Conservation (phyloP, 169 alveolate species). For the Eimeria necatrix region DNA sequence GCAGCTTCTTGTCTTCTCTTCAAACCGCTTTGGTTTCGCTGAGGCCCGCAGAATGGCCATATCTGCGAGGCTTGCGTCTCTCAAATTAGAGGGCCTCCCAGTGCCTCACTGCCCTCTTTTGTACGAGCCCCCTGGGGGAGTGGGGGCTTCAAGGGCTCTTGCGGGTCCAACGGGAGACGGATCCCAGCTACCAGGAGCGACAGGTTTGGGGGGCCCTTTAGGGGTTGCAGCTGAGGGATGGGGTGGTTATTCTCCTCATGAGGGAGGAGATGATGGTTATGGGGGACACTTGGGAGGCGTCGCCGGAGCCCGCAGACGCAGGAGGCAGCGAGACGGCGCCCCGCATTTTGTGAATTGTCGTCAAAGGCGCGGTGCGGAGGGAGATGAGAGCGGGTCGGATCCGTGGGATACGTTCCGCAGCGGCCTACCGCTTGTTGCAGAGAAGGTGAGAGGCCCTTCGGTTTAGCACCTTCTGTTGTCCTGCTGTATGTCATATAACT, state of each 20-base stretch:
- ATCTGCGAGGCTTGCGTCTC: conserved; percentile 63
- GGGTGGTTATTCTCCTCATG: conserved; percentile 57
- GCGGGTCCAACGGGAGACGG: neutral
- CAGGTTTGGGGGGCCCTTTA: neutral
- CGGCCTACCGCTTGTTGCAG: conserved; percentile 33
- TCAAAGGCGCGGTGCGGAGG: conserved; percentile 11
- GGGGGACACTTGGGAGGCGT: neutral
- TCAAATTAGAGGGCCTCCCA: conserved; percentile 54
- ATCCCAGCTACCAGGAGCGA: neutral
- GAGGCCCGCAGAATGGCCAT: conserved; percentile 75
- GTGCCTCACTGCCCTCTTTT: conserved; percentile 52
- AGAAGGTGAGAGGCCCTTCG: conserved; percentile 15
- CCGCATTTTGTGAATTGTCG: conserved; percentile 14
- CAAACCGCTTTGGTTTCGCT: conserved; percentile 74
- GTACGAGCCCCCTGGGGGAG: conserved; percentile 30
- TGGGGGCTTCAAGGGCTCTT: conserved; percentile 20
- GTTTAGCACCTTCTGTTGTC: neutral
- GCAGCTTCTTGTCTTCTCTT: conserved; percentile 78
- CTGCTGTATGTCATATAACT: neutral
- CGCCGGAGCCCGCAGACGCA: neutral
- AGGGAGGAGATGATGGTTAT: conserved; percentile 32
- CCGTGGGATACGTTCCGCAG: conserved; percentile 35
- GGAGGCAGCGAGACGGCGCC: conserved; percentile 36
- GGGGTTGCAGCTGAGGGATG: conserved; percentile 3
- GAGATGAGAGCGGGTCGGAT: conserved; percentile 24